phyloP scores from a whole-genome alignment of 2,329 filamentous ascomycete genomes.

The Helotiales sp. region DNA sequence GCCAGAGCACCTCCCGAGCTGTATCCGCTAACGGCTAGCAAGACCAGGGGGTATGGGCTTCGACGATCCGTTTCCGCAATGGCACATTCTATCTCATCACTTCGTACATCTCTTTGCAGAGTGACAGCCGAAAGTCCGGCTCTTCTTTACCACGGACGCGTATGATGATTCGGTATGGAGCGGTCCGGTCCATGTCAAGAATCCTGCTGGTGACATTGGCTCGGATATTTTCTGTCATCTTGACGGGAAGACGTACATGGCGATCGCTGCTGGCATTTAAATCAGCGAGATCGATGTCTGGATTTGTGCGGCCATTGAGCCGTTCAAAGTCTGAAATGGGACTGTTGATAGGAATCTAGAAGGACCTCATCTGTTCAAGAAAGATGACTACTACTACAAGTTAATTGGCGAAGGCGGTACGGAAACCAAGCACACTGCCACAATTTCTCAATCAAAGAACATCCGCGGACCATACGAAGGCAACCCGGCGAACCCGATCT shows the following conservation, averaged over 20 bases:
- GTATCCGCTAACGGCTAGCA: constrained; percentile 25
- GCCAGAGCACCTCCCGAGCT: constrained; percentile 46
- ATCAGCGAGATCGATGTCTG: not conserved
- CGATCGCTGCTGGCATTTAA: not conserved
- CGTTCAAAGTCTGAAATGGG: not conserved
- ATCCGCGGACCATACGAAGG: constrained; percentile 65
- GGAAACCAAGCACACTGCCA: constrained; percentile 64
- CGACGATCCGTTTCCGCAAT: constrained; percentile 49
- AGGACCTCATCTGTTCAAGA: constrained; percentile 63
- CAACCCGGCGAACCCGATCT: not conserved
- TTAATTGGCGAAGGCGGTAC: constrained; percentile 65
- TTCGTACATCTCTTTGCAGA: constrained; percentile 42
- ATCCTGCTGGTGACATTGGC: not conserved
- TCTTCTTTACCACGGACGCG: constrained; percentile 49
- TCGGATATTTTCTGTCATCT: not conserved
- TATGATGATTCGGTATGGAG: constrained; percentile 48
- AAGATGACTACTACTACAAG: constrained; percentile 63
- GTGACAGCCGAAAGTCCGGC: constrained; percentile 40
- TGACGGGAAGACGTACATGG: not conserved
- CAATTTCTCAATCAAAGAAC: constrained; percentile 57
- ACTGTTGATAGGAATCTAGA: constrained; percentile 43
- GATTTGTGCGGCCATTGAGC: not conserved
- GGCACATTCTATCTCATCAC: constrained; percentile 52
- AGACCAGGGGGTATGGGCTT: constrained; percentile 51
- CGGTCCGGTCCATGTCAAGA: constrained; percentile 40